Base-by-base conservation (phyloP, 2,329 filamentous ascomycete genomes). In the Colletotrichum spaethianum region DNA sequence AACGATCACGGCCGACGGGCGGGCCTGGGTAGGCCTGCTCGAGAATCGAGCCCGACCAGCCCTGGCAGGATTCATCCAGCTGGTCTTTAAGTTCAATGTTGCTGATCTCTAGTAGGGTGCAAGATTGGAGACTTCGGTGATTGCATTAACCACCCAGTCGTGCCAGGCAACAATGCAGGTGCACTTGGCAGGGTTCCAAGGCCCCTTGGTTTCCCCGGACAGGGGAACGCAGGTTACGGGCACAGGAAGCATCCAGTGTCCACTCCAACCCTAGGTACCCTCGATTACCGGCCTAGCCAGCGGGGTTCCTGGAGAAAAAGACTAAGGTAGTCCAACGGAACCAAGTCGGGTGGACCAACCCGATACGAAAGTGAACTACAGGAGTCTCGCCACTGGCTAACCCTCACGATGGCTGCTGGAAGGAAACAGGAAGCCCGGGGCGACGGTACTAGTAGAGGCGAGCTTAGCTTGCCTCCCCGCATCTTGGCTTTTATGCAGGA, bases 401-500 rank as follows among this genome's bases (percentile, higher is more conserved):
- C n/a, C n/a, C n/a, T 31, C 16, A 31, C 16, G 36, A 20, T 48
- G 59, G 18, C 28, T 31, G 20, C 42, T n/a, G 59, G 2, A 36
- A n/a, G 18, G n/a, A n/a, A 33, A 23, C 11, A 36, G 28, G 20
- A 23, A 23, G 11, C 44, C 44, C 44, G 23, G 8, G 18, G n/a
- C 9, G n/a, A 12, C 20, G 23, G 20, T 14, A 14, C 38, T 40
- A 40, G 38, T 36, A 20, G 26, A 28, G 28, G 53, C 33, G 53
- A 23, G 8, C 28, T 46, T 14, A 40, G 38, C 12, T 11, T 62
- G 26, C 46, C 20, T 38, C 53, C 31, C 23, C 53, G 52, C 33
- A 40, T 50, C 63, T 66, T 66, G 63, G 63, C 63, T 60, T 48
- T 5, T n/a, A 44, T 59, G 40, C 53, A 48, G 28, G 46, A 40